These are phyloP conservation scores for Oryza coarctata DNA, from an alignment of 176 grass and related monocot genomes.

Conservation along the genomic window DNA sequence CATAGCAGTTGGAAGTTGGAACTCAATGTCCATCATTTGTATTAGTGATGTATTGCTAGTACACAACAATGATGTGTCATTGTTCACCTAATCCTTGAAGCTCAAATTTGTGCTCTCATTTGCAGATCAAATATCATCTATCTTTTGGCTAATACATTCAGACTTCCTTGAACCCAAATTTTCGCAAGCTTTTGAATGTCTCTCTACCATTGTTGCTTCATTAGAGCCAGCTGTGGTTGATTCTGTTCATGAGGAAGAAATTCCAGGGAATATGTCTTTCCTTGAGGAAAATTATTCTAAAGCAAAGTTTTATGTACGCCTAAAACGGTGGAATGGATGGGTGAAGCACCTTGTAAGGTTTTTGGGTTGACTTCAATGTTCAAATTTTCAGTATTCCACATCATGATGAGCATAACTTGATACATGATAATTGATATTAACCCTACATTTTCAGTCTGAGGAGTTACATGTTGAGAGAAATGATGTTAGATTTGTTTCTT, in stretches of 20 bases:
- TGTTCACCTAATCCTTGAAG: background rate
- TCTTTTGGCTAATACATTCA: constrained; percentile 85
- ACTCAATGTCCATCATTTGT: background rate
- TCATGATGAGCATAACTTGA: background rate
- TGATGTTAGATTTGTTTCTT: constrained; percentile 63
- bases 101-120: constrained; percentile 17
- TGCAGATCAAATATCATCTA: constrained; percentile 91
- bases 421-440: background rate
- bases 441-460: constrained; percentile 51
- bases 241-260: constrained; percentile 44
- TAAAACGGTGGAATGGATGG: constrained; percentile 83
- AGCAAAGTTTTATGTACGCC: constrained; percentile 64
- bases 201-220: constrained; percentile 80
- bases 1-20: background rate
- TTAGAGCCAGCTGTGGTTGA: constrained; percentile 59
- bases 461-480: constrained; percentile 59
- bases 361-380: background rate
- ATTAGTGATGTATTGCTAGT: constrained; percentile 5
- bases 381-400: constrained; percentile 9
- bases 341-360: constrained; percentile 79
- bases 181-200: constrained; percentile 61
- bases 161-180: constrained; percentile 82
- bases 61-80: background rate
- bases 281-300: constrained; percentile 66
- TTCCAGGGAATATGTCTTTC: constrained; percentile 40